Percentiles rank a stretch among this genome's conserved stretches.
These are phyloP conservation scores for Tuber borchii DNA, from an alignment of 495 filamentous ascomycete genomes.

Conservation along the genomic window DNA sequence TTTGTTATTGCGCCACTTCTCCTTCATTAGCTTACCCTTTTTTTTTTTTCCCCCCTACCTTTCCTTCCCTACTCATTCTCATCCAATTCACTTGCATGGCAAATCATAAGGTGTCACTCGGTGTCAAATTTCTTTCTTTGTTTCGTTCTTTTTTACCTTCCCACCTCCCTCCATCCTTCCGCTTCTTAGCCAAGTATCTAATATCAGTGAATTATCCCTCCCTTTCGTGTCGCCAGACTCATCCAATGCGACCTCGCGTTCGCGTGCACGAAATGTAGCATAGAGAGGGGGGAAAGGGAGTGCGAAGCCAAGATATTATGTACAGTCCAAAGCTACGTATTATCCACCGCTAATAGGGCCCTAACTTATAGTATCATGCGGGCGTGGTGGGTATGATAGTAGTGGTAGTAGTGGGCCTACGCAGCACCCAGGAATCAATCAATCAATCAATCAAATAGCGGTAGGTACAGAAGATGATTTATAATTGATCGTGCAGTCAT, in stretches of 20 bases:
- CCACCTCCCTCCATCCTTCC: not conserved
- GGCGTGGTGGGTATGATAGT: too few relatives aligned
- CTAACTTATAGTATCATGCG: too few relatives aligned
- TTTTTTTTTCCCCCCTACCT: not conserved
- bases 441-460: too few relatives aligned
- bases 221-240: not conserved
- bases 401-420: too few relatives aligned
- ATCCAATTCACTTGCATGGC: not conserved
- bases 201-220: not conserved
- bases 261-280: not conserved
- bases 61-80: not conserved
- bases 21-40: not conserved
- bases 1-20: not conserved
- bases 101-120: conserved; percentile 2
- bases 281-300: too few relatives aligned
- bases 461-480: too few relatives aligned
- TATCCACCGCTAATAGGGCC: too few relatives aligned
- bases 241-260: not conserved
- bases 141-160: not conserved
- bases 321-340: not conserved
- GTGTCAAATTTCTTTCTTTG: not conserved
- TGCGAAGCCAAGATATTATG: not conserved
- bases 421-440: too few relatives aligned
- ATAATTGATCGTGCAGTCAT: too few relatives aligned
- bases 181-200: not conserved